These are phyloP conservation scores for Panicum miliaceum DNA, from an alignment of 176 grass and related monocot genomes.

Conservation along the genomic window DNA sequence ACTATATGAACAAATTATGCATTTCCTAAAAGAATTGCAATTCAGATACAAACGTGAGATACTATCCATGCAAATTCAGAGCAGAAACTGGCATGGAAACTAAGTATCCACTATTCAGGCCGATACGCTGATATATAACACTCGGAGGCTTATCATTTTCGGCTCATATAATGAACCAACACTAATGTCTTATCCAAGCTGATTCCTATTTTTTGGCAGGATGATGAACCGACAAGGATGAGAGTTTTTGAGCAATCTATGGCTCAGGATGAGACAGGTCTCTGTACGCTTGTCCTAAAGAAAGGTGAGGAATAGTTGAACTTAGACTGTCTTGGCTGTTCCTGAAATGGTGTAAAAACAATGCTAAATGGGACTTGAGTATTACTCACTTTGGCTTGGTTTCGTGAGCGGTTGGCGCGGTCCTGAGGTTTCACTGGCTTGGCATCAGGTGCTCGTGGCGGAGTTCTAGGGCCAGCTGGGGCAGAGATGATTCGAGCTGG, in stretches of 20 bases:
- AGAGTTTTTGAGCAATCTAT: too few species aligned
- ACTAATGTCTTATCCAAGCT: background rate
- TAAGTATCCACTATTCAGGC: background rate
- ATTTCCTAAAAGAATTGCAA: background rate
- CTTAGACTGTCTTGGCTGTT: background rate
- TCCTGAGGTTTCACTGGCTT: constrained; percentile 1
- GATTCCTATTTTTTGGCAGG: too few species aligned
- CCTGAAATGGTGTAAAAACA: background rate
- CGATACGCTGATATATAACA: background rate
- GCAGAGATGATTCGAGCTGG: background rate
- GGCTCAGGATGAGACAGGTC: background rate
- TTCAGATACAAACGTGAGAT: background rate
- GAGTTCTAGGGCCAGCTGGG: background rate
- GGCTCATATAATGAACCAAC: background rate
- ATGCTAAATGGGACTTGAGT: background rate
- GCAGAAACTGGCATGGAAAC: background rate
- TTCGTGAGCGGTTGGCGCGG: background rate
- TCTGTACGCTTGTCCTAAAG: background rate
- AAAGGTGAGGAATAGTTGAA: background rate
- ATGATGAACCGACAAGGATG: too few species aligned
- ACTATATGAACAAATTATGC: too few species aligned
- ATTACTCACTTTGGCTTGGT: constrained; percentile 22
- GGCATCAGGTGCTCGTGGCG: background rate
- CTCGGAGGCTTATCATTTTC: background rate
- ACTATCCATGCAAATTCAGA: too few species aligned